Evolutionary conservation across 805 yeast species (phyloP), one percentile per base, ranked within the genome.

Genomic region (Barnettozyma sp.): DNA sequence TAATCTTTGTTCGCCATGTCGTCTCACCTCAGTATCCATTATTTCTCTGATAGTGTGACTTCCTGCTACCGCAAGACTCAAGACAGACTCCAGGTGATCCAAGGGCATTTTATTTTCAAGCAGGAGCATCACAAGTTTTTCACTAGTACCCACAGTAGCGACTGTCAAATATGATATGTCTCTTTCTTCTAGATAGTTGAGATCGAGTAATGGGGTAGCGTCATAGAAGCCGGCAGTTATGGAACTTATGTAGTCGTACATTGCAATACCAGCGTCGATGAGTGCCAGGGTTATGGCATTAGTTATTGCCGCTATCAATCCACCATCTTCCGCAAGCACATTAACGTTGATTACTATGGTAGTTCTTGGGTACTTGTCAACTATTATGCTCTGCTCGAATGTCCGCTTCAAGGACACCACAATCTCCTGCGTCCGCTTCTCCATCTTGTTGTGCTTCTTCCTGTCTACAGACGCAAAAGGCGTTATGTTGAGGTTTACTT

Each of bases 261-360:
- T 79, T 5, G 96, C 82, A 30, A 92, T 79, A 33, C 97, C 97
- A 2, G 97, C 97, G 60, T 92, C 97, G 22, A 92, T 76, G 29
- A 92, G 66, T 0, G 95, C 97, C 48, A 92, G 63, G 1, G 96
- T 85, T 28, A 84, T 73, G 8, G 97, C 84, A 55, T 92, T 92
- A 28, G 85, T 69, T 45, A 92, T 75, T 1, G 82, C 69, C 0
- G 95, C 74, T 44, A 90, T 58, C 18, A 90, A 54, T 0, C 95
- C 95, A 25, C 98, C 98, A 52, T 92, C 98, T 51, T 86, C 85
- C 11, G 86, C 77, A 35, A 92, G 64, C 0, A 92, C 87, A 45
- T 84, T 83, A 6, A 88, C 64, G 29, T 74, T 71, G 6, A 90
- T 70, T 27, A 73, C 74, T n/a, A 92, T 83, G 25, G 76, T 68